phyloP scores from a whole-genome alignment of 2,329 filamentous ascomycete species.

The Xylariaceae sp. region DNA sequence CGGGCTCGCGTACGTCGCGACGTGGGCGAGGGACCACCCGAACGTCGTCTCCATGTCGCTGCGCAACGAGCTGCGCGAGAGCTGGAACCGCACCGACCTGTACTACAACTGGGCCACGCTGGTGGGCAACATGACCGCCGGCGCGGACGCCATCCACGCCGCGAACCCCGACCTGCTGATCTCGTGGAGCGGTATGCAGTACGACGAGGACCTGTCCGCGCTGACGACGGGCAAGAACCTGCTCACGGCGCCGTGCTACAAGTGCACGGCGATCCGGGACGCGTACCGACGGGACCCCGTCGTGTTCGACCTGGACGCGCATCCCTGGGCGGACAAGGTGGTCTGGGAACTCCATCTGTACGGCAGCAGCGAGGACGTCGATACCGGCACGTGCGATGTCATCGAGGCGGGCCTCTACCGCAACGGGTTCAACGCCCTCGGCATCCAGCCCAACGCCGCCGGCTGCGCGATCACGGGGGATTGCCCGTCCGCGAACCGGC shows the following conservation, averaged over 20 bases:
- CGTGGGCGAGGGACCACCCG: constrained; percentile 49
- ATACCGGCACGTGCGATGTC: constrained; percentile 53
- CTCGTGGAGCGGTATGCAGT: constrained; percentile 56
- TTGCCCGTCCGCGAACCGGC: constrained; percentile 45
- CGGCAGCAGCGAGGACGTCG: constrained; percentile 48
- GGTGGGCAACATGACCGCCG: constrained; percentile 51
- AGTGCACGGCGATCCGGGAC: constrained; percentile 49
- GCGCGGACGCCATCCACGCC: constrained; percentile 49
- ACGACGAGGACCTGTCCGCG: constrained; percentile 52
- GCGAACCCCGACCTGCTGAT: constrained; percentile 54
- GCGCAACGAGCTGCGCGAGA: constrained; percentile 49
- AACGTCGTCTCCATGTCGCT: constrained; percentile 49
- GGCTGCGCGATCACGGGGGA: constrained; percentile 48
- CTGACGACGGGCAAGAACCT: constrained; percentile 49
- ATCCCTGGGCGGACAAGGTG: constrained; percentile 55
- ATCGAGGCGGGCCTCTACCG: constrained; percentile 56
- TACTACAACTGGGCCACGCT: constrained; percentile 54
- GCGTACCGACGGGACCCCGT: constrained; percentile 49
- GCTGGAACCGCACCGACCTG: constrained; percentile 43
- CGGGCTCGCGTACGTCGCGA: constrained; percentile 57
- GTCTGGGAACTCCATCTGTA: constrained; percentile 55
- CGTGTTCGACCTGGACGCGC: constrained; percentile 50
- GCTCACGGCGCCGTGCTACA: constrained; percentile 50
- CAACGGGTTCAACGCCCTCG: constrained; percentile 55
- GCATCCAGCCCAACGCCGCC: constrained; percentile 48